Evolutionary conservation across 2,329 filamentous ascomycete genomes (phyloP), one percentile per base, ranked within the genome.

Genomic region (Clarireedia homoeocarpa): DNA sequence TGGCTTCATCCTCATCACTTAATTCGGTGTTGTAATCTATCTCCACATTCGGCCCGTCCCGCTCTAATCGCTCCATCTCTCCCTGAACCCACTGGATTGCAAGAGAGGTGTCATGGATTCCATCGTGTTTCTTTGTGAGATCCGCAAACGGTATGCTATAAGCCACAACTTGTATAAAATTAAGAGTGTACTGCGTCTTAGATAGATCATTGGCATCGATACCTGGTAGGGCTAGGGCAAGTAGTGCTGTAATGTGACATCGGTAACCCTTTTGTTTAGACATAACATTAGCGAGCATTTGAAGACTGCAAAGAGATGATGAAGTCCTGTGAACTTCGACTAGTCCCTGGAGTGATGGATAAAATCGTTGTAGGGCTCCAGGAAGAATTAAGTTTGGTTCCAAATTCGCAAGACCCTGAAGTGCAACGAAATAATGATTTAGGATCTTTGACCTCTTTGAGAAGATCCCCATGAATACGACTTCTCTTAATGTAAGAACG

Each of bases 391-490:
- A 77, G 63, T 90, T 85, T 0, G 94, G 95, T 69, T 99, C 92
- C 47, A 99, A 77, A 66, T 88, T 96, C 2, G 94, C 88, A 53
- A 99, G 75, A 54, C 89, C 88, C 70, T 97, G 92, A 50, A 99
- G 77, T 1, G 92, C 89, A 50, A 88, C 91, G 62, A 96, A 83
- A 62, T 92, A 95, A 75, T 91, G 95, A 71, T 87, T 91, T 69
- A 96, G 91, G 3, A 94, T 86, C 50, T 91, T 91, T 56, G 84
- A 86, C 70, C 91, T 96, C 78, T 99, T 99, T 53, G 91, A 89
- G 71, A 96, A 99, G 50, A 99, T 86, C 27, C 94, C 94, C 91
- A 99, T 96, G 71, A 96, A 99, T 4, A 91, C 90, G 48, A 96
- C 92, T 62, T 99, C 94, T 62, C 86, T 86, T 61, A 99, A 75